These are phyloP conservation scores for Scleroderma citrinum DNA, from an alignment of 768 basidiomycete species.

Conservation along the genomic window DNA sequence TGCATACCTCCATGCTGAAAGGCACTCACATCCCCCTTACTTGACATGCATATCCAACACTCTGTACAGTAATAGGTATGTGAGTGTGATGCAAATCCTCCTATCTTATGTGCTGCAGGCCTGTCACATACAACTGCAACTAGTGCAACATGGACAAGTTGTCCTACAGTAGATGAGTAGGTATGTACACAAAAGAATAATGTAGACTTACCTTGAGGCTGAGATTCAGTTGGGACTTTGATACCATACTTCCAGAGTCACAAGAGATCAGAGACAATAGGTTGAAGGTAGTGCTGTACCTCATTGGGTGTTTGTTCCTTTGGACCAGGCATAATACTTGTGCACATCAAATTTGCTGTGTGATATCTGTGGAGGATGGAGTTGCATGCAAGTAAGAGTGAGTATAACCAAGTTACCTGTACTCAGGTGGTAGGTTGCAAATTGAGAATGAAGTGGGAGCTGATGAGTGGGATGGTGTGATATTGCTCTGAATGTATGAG, in stretches of 20 bases:
- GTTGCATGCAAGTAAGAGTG: too few species aligned
- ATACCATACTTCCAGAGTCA: conserved; percentile 18
- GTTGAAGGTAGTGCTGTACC: conserved; percentile 19
- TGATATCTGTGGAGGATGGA: conserved; percentile 11
- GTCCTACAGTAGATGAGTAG: background rate
- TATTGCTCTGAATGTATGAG: conserved; percentile 30
- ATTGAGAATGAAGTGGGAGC: conserved; percentile 22
- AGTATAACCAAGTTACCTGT: too few species aligned
- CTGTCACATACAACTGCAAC: conserved; percentile 34
- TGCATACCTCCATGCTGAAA: too few species aligned
- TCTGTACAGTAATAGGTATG: conserved; percentile 13
- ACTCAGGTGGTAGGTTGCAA: conserved; percentile 24
- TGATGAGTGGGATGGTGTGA: conserved; percentile 28
- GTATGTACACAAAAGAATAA: background rate
- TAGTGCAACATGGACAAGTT: conserved; percentile 20
- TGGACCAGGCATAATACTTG: conserved; percentile 22
- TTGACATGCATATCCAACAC: too few species aligned
- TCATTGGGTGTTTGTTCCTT: conserved; percentile 23
- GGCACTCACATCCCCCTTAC: too few species aligned
- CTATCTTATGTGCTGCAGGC: conserved; percentile 32
- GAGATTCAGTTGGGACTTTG: background rate
- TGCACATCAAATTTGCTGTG: conserved; percentile 8
- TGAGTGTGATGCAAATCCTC: conserved; percentile 23
- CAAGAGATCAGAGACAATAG: conserved; percentile 23
- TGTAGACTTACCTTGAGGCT: conserved; percentile 14